These are phyloP conservation scores for Biscogniauxia marginata DNA, from an alignment of 2,329 filamentous ascomycete species.

Conservation along the genomic window DNA sequence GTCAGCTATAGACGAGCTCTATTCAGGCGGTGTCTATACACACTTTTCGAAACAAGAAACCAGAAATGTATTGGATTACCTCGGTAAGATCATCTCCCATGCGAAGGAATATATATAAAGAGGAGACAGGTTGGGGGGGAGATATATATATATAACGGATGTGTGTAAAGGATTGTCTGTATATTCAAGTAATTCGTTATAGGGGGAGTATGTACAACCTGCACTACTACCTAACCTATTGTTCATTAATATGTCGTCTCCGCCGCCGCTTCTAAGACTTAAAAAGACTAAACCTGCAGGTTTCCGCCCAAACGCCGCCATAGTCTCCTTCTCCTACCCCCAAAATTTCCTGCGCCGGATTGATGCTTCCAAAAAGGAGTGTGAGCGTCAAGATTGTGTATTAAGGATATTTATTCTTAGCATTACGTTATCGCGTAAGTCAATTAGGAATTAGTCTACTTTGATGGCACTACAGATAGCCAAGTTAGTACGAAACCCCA, in stretches of 20 bases:
- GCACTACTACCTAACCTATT: background rate
- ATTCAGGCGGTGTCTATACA: background rate
- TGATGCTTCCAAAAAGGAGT: background rate
- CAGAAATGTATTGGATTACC: background rate
- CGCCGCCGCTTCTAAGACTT: background rate
- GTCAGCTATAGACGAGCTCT: constrained; percentile 13
- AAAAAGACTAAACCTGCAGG: background rate
- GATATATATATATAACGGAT: too few relatives aligned
- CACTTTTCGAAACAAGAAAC: background rate
- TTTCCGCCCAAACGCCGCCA: background rate
- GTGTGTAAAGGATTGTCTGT: background rate
- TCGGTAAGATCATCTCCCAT: too few relatives aligned
- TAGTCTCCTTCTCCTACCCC: too few relatives aligned
- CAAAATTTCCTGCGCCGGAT: background rate
- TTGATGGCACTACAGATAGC: constrained; percentile 47
- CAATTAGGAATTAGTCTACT: constrained; percentile 38
- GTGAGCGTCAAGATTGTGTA: constrained; percentile 1
- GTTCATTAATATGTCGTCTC: background rate
- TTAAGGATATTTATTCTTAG: constrained; percentile 14
- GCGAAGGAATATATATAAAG: too few relatives aligned
- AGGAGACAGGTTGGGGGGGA: too few relatives aligned
- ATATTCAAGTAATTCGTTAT: background rate
- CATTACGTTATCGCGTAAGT: constrained; percentile 17
- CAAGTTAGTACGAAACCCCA: constrained; percentile 12
- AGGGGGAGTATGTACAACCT: background rate